phyloP scores from a whole-genome alignment of 2,329 filamentous ascomycete genomes.

The Nemania diffusa region DNA sequence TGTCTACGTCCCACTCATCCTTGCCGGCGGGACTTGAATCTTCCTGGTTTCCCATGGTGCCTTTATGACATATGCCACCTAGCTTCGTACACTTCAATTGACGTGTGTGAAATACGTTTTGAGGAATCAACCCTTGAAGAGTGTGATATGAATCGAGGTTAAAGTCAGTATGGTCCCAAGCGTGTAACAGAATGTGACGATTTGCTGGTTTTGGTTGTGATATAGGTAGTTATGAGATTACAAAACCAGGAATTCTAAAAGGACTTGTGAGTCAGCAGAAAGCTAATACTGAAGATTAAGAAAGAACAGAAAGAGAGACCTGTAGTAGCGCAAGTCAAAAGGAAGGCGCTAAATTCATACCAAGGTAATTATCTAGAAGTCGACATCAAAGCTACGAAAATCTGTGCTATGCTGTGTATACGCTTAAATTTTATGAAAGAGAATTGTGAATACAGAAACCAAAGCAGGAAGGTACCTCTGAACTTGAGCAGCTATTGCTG shows the following conservation, averaged over 20 bases:
- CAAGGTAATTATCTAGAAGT: neutral
- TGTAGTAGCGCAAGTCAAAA: neutral
- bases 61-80: neutral
- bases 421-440: neutral
- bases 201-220: neutral
- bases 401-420: neutral
- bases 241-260: neutral
- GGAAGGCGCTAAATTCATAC: neutral
- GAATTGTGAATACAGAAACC: neutral
- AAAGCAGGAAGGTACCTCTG: neutral
- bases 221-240: too few relatives aligned
- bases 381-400: neutral
- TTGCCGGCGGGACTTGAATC: neutral
- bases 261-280: neutral
- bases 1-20: conserved; percentile 1
- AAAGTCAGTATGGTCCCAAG: too few relatives aligned
- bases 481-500: neutral
- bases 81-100: neutral
- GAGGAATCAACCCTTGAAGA: neutral
- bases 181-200: neutral
- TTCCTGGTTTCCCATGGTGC: neutral
- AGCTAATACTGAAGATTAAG: neutral
- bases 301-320: conserved; percentile 1
- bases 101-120: neutral
- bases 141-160: neutral